phyloP scores from a whole-genome alignment of 108 stramenopile species.

The Aureococcus anophagefferens region DNA sequence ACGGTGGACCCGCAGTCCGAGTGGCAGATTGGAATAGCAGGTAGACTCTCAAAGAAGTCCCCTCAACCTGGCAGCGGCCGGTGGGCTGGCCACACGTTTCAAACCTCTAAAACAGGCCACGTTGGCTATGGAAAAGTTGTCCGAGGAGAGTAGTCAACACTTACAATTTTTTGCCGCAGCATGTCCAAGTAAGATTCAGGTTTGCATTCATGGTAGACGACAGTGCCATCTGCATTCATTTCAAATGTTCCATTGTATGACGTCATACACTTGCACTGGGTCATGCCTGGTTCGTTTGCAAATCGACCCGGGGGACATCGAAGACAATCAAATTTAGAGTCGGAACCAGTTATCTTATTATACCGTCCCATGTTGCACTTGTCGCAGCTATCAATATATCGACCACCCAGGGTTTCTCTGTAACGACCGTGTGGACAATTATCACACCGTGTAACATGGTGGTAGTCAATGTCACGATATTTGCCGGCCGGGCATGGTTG shows the following conservation, averaged over 20 bases:
- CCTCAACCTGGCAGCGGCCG: too few relatives aligned
- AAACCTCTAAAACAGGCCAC: too few relatives aligned
- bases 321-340: slow-evolving; percentile 23
- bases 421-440: slow-evolving; percentile 44
- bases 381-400: slow-evolving; percentile 30
- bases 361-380: slow-evolving; percentile 43
- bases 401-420: slow-evolving; percentile 18
- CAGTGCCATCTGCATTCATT: background rate
- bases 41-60: too few relatives aligned
- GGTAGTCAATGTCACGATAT: slow-evolving; percentile 44
- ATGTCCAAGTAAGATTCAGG: background rate
- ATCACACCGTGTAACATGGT: slow-evolving; percentile 35
- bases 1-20: too few relatives aligned
- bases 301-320: slow-evolving; percentile 42
- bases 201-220: background rate
- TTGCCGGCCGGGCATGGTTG: slow-evolving; percentile 47
- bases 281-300: slow-evolving; percentile 24
- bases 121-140: too few relatives aligned
- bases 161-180: too few relatives aligned
- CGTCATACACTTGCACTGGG: slow-evolving; percentile 29
- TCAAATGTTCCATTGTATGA: background rate
- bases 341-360: slow-evolving; percentile 18
- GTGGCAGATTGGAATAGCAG: too few relatives aligned
- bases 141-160: too few relatives aligned
- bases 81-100: too few relatives aligned